Base-by-base conservation (phyloP, 2,329 filamentous ascomycete species). In the Neoscytalidium dimidiatum region DNA sequence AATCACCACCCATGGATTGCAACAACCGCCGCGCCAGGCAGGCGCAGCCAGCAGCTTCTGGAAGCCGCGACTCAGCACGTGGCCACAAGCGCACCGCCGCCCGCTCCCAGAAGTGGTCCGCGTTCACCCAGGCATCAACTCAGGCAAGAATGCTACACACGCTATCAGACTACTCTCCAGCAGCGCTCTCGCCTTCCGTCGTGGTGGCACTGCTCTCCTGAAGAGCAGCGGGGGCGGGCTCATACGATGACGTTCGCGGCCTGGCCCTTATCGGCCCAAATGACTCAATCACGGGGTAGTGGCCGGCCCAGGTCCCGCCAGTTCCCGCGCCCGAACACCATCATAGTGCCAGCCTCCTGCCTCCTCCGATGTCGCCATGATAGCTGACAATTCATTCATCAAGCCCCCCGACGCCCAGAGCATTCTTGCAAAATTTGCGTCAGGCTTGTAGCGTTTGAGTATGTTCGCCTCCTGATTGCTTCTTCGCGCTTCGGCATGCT, bases 181-280 rank as follows among this genome's bases (percentile, higher is more conserved):
- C n/a, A n/a, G n/a, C 35, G 1, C 38, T 9, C 35, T n/a, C 35
- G 9, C 29, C n/a, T 5, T 26, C 31, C 29, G 41, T 29, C 44
- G 58, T 21, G 28, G 43, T 13, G 29, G n/a, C 11, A 8, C n/a
- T 14, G 28, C 26, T 14, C 35, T 63, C 53, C 53, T 58, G 53
- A 57, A 43, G 52, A 26, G 33, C 52, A 41, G 13, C 52, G 9
- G 35, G 53, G 35, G 53, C 53, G 35, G 17, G 23, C 60, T 51
- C 60, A 33, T 29, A 29, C 60, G 60, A 63, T 63, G 60, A 63
- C 60, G 60, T 63, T 53, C 48, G 49, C 60, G 48, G 60, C 48
- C 60, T 41, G 60, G 48, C 53, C 53, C 60, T 53, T 63, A 53
- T 63, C 53, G 53, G 49, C 29, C 53, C 9, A 35, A 58, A 43